Conservation (phyloP, 108 stramenopile species). For the Hondaea fermentalgiana region DNA sequence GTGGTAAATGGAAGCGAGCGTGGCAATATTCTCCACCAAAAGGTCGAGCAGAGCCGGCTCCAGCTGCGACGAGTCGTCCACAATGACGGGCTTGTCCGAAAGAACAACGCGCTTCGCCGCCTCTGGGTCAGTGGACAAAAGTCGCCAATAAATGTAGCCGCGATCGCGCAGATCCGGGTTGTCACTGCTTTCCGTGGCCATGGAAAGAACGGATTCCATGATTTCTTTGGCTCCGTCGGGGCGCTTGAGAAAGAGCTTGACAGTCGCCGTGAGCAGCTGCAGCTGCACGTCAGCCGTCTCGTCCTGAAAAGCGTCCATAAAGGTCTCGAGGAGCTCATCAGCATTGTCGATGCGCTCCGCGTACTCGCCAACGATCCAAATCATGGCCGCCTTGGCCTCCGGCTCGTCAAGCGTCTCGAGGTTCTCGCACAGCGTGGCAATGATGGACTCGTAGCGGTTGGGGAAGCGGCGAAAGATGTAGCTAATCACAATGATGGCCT, state of each 20-base stretch:
- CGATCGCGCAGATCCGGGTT: slow-evolving; percentile 97
- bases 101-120: slow-evolving; percentile 95
- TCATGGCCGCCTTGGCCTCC: slow-evolving; percentile 92
- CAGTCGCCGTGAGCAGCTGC: slow-evolving; percentile 92
- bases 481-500: slow-evolving; percentile 97
- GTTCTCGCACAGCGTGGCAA: slow-evolving; percentile 95
- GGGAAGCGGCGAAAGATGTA: slow-evolving; percentile 99
- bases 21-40: slow-evolving; percentile 84
- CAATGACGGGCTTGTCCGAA: slow-evolving; percentile 94
- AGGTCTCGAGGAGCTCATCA: slow-evolving; percentile 91
- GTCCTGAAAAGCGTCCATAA: slow-evolving; percentile 90
- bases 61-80: slow-evolving; percentile 88
- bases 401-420: slow-evolving; percentile 97
- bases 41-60: slow-evolving; percentile 81
- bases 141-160: slow-evolving; percentile 98
- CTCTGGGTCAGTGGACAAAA: slow-evolving; percentile 88
- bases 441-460: slow-evolving; percentile 94
- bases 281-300: slow-evolving; percentile 91
- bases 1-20: slow-evolving; percentile 88
- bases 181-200: slow-evolving; percentile 95
- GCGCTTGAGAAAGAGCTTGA: slow-evolving; percentile 96
- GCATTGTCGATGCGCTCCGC: slow-evolving; percentile 98
- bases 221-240: slow-evolving; percentile 94
- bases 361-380: slow-evolving; percentile 99
- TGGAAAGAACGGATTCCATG: slow-evolving; percentile 87